phyloP scores from a whole-genome alignment of 305 asterid genomes.

The Fraxinus xanthoxyloides region DNA sequence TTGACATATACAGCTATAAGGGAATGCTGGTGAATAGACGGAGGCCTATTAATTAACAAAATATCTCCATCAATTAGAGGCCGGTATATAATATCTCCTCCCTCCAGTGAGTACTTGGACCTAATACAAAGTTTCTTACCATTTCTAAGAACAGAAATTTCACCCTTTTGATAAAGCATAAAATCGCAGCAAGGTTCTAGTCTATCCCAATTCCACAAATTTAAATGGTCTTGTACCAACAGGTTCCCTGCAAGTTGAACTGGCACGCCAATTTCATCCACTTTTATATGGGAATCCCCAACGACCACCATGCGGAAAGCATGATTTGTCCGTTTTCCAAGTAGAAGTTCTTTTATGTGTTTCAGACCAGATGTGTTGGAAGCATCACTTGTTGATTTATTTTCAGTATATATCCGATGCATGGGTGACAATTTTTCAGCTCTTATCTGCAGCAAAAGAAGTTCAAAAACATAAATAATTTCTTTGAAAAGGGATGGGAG shows the following conservation, averaged over 20 bases:
- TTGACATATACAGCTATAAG: slow-evolving; percentile 70
- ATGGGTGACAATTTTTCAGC: slow-evolving; percentile 44
- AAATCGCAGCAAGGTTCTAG: slow-evolving; percentile 51
- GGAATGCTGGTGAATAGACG: slow-evolving; percentile 95
- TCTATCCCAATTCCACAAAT: slow-evolving; percentile 59
- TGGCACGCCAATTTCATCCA: slow-evolving; percentile 83
- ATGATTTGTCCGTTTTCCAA: slow-evolving; percentile 81
- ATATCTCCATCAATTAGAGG: slow-evolving; percentile 85
- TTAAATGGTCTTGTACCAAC: slow-evolving; percentile 57
- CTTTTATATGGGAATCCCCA: slow-evolving; percentile 77
- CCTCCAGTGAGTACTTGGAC: slow-evolving; percentile 55
- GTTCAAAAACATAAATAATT: slow-evolving; percentile 21
- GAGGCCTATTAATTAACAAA: slow-evolving; percentile 84
- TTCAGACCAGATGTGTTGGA: slow-evolving; percentile 69
- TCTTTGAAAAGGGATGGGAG: slow-evolving; percentile 2
- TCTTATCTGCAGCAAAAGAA: slow-evolving; percentile 63
- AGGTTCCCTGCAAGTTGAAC: slow-evolving; percentile 62
- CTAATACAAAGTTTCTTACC: slow-evolving; percentile 48
- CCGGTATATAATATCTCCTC: slow-evolving; percentile 68
- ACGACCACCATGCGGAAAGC: slow-evolving; percentile 88
- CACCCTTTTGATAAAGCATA: slow-evolving; percentile 52
- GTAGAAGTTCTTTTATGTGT: slow-evolving; percentile 71
- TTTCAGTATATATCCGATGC: slow-evolving; percentile 43
- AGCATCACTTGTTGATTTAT: slow-evolving; percentile 43
- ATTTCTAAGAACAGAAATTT: slow-evolving; percentile 49